Percentiles rank a stretch among this genome's conserved stretches.
These are phyloP conservation scores for Collybia nuda DNA, from an alignment of 768 basidiomycete genomes.

Conservation along the genomic window DNA sequence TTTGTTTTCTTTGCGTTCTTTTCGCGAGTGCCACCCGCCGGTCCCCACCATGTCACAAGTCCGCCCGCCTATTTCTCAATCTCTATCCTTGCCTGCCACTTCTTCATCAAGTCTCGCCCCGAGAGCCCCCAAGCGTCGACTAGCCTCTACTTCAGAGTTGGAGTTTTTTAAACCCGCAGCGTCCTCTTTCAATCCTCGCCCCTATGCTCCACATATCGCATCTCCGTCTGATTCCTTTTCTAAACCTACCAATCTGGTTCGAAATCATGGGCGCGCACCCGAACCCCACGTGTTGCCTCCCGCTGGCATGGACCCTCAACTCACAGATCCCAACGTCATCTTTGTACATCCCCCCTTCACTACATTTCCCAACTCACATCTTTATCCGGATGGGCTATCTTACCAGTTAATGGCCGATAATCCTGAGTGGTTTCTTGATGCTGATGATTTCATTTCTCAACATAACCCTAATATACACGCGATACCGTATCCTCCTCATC, in stretches of 20 bases:
- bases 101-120: constrained; percentile 22
- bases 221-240: constrained; percentile 21
- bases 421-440: constrained; percentile 77
- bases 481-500: constrained; percentile 71
- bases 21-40: background rate
- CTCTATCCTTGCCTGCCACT: constrained; percentile 11
- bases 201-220: constrained; percentile 48
- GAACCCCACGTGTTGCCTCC: constrained; percentile 46
- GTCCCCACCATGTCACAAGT: constrained; percentile 8
- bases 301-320: constrained; percentile 65
- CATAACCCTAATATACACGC: constrained; percentile 46
- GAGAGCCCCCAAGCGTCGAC: constrained; percentile 48
- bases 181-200: constrained; percentile 63
- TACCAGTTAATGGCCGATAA: constrained; percentile 75
- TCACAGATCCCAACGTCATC: constrained; percentile 60
- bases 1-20: no score
- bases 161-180: constrained; percentile 65
- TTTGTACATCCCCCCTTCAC: constrained; percentile 79
- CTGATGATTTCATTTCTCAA: constrained; percentile 59
- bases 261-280: constrained; percentile 30
- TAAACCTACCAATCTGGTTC: constrained; percentile 24
- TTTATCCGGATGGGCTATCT: constrained; percentile 65
- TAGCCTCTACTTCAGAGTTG: constrained; percentile 41
- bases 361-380: constrained; percentile 60
- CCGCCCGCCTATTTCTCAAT: background rate